Base-by-base conservation (phyloP, 768 basidiomycete genomes). In the Phaeolepiota aurea region DNA sequence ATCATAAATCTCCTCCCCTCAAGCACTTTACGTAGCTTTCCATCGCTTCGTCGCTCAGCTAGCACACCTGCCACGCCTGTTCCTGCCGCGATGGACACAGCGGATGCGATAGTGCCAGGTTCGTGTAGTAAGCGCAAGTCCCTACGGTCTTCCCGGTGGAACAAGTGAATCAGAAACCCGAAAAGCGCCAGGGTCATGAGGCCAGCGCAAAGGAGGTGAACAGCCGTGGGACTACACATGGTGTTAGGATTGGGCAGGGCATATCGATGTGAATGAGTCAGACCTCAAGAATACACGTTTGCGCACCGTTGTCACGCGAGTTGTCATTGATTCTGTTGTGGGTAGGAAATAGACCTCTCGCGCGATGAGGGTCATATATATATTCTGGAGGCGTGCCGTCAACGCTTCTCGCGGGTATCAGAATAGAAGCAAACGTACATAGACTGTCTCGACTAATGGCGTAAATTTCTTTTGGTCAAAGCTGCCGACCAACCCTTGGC, bases 31-130 rank as follows among this genome's bases (percentile, higher is more conserved):
- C n/a, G 25, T n/a, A 28, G n/a, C 7, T 28, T 7, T 7, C 25
- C 25, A n/a, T n/a, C 7, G 7, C 7, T 7, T 28, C n/a, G 7
- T 28, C n/a, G 25, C 25, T 28, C 25, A 7, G 25, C 25, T n/a
- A 28, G n/a, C n/a, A 28, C 25, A 28, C 25, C 25, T 28, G 25
- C 72, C 46, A 76, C 62, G 20, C 63, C 65, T 3, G 72, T 74
- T 46, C 69, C 66, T 4, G 67, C 75, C 5, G 72, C 72, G 45
- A 77, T 68, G 28, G 71, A 67, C 10, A 75, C 68, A 10, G 76
- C 76, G 9, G 73, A 72, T 14, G 73, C 76, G 38, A 78, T 71
- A 3, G 77, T 77, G 13, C 76, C 72, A 1, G 73, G 72, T 35
- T 65, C 58, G 46, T 74, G 72, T 20, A 58, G 61, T 20, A 77